phyloP scores from a whole-genome alignment of 2,329 filamentous ascomycete genomes.

The Madurella mycetomatis region DNA sequence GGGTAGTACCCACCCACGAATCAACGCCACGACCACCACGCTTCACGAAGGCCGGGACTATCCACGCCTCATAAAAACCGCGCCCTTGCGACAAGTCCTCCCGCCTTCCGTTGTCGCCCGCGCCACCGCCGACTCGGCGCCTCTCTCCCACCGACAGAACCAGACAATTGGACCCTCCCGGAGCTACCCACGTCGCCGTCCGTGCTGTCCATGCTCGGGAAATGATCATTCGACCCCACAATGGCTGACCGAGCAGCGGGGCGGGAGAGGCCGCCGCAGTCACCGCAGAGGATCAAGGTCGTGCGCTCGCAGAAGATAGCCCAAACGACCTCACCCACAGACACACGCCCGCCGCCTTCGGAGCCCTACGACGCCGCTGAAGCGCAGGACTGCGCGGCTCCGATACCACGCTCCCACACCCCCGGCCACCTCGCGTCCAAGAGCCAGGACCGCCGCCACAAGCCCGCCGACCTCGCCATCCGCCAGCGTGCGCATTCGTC shows the following conservation, averaged over 20 bases:
- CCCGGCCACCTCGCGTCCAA: conserved; percentile 58
- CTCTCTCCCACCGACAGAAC: background rate
- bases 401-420: conserved; percentile 54
- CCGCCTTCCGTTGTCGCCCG: background rate
- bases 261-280: conserved; percentile 29
- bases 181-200: background rate
- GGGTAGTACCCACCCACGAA: background rate
- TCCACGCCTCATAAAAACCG: too few relatives aligned
- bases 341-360: conserved; percentile 32
- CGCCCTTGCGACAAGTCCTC: background rate
- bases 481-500: conserved; percentile 53
- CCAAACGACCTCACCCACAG: conserved; percentile 24
- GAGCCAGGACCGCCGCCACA: conserved; percentile 49
- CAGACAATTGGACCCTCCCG: background rate
- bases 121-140: too few relatives aligned
- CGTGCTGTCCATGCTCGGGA: conserved; percentile 17
- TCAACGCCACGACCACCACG: too few relatives aligned
- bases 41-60: too few relatives aligned
- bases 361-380: conserved; percentile 30
- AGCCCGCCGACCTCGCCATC: conserved; percentile 48
- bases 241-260: conserved; percentile 41
- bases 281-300: conserved; percentile 41
- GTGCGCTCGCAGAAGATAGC: conserved; percentile 53
- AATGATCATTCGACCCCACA: conserved; percentile 30
- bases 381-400: conserved; percentile 33